Base-by-base conservation (phyloP, 192 early-diverging fungal species). In the Thamnidium elegans region DNA sequence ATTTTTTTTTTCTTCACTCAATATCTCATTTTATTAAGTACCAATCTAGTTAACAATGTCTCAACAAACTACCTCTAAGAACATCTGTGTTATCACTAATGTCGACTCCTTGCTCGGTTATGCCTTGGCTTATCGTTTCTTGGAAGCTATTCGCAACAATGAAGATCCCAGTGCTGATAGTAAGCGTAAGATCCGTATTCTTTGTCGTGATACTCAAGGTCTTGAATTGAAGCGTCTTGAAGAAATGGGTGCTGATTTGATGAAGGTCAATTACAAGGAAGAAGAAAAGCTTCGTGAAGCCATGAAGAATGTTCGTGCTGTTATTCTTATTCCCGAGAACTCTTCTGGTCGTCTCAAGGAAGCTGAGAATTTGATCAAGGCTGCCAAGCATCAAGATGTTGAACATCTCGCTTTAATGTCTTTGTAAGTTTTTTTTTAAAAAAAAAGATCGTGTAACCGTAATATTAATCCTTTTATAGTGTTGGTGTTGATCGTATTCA, bases 61-160 rank as follows among this genome's bases (percentile, higher is more conserved):
- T 19, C 17, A 39, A 39, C 46, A 48, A 48, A 21, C 42, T 14
- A 45, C 21, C 42, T 53, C 51, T 20, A 55, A 42, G 20, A 32
- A 17, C 19, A 21, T 48, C 31, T 70, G 62, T 64, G 68, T 54
- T 20, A 70, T 70, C 19, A 70, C 68, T 54, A 64, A 63, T 20
- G 62, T 63, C 20, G 68, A 70, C 19, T 55, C 62, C n/a, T 31
- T 64, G 31, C 44, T 55, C 32, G 68, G 68, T 30, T 70, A 58
- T 70, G 61, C 62, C 13, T 55, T 70, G 62, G 60, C 68, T 42
- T 63, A 50, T 15, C 46, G 54, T 39, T 58, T 70, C 14, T 20
- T 70, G 6, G 21, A 21, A 43, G 58, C 9, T 26, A 45, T 59
- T 8, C 42, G 23, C 13, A 34, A 58, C 9, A 21, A 50, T 7